Base-by-base conservation (phyloP, 139 green algal species). In the Chlamydomonas sp. region DNA sequence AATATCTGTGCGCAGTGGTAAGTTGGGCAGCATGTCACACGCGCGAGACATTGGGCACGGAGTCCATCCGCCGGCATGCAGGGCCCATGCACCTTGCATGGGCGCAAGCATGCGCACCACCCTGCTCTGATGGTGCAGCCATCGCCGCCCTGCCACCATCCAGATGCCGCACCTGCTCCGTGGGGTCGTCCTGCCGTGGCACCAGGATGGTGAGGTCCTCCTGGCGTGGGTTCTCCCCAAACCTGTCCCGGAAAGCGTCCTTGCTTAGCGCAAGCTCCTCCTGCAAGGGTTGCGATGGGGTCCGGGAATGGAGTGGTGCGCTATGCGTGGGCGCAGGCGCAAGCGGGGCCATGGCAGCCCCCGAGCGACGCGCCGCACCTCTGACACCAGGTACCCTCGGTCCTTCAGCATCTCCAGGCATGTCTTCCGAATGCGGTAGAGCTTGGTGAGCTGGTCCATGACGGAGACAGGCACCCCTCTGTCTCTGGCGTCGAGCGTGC, bases 401-500 rank as follows among this genome's bases (percentile, higher is more conserved):
- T 97, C 91, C 3, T 77, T 75, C 16, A 99, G 83, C 93, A 99
- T 97, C 69, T 97, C 81, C 26, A 90, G 59, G 39, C 87, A 93
- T 10, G 92, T 98, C 36, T 83, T 86, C 1, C 90, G 74, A 62
- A 90, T 92, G 35, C 76, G 78, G 63, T 79, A 84, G 38, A 96
- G 67, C 16, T 79, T 74, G 0, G 83, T 93, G 0, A 84, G 70
- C 22, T 78, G 73, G 48, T 94, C 87, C 88, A 96, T 91, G 39
- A 5, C 47, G 5, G 13, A n/a, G n/a, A n/a, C n/a, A n/a, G n/a
- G n/a, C n/a, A n/a, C n/a, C n/a, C n/a, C n/a, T n/a, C n/a, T n/a
- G n/a, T n/a, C n/a, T n/a, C n/a, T n/a, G n/a, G n/a, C n/a, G n/a
- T n/a, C n/a, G n/a, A n/a, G n/a, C n/a, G n/a, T n/a, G n/a, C n/a